phyloP scores from a whole-genome alignment of 75 land plant genomes.

The Pseudotsuga menziesii region DNA sequence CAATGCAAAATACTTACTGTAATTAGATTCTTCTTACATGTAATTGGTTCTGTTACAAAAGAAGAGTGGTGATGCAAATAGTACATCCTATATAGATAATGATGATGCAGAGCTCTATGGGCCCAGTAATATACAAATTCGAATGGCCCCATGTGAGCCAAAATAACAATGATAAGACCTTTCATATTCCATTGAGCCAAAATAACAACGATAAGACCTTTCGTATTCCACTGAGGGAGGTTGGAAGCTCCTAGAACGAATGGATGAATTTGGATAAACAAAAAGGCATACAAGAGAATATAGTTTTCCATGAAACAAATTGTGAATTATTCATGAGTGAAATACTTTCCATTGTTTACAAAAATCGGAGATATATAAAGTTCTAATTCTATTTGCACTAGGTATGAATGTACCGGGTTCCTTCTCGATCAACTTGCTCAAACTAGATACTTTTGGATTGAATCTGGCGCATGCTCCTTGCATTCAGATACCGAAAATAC shows the following conservation, averaged over 20 bases:
- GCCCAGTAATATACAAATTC: conserved; percentile 92
- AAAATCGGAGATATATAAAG: no score
- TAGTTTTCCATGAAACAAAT: conserved; percentile 6
- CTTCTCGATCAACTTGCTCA: conserved; percentile 35
- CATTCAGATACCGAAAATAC: conserved; percentile 42
- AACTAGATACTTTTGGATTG: conserved; percentile 38
- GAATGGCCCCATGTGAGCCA: conserved; percentile 68
- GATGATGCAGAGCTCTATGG: conserved; percentile 91
- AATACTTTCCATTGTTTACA: no score
- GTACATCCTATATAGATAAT: conserved; percentile 64
- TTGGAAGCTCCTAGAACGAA: conserved; percentile 2
- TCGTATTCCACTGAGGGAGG: conserved; percentile 55
- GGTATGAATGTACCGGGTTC: neutral
- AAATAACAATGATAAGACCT: conserved; percentile 34
- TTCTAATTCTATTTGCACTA: neutral
- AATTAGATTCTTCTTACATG: conserved; percentile 48
- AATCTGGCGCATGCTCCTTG: conserved; percentile 44
- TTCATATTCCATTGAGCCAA: no score
- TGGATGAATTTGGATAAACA: neutral
- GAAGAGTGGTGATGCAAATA: conserved; percentile 89
- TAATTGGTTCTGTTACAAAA: conserved; percentile 80
- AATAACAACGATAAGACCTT: no score
- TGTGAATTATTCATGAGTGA: no score
- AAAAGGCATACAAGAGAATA: neutral
- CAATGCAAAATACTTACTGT: no score